These are phyloP conservation scores for Fragaria iinumae DNA, from an alignment of 306 rosid species.

Conservation along the genomic window DNA sequence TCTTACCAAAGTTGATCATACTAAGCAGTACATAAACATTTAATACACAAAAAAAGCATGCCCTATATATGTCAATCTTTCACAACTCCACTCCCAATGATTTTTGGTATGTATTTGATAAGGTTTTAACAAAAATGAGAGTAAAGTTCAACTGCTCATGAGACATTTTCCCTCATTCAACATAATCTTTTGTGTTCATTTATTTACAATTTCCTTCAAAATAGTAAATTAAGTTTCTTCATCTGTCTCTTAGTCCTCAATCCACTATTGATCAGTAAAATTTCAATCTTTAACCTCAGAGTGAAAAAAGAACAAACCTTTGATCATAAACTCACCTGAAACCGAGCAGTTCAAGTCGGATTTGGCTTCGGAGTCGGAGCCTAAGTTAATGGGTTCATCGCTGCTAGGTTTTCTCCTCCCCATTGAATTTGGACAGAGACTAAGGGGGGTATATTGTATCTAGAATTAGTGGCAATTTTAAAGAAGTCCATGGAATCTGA, in stretches of 20 bases:
- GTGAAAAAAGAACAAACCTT: background rate
- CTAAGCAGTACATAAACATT: background rate
- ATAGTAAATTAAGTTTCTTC: background rate
- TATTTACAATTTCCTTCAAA: background rate
- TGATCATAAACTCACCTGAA: background rate
- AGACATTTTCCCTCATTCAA: background rate
- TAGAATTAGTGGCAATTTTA: no score
- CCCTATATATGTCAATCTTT: background rate
- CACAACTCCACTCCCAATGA: background rate
- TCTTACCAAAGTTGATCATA: background rate
- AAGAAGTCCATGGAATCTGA: no score
- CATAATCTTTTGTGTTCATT: background rate
- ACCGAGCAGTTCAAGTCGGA: background rate
- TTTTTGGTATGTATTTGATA: background rate
- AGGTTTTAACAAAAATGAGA: background rate
- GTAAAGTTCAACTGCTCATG: background rate
- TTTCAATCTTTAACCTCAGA: background rate
- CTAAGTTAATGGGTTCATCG: background rate
- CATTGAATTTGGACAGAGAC: background rate
- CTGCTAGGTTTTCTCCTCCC: background rate
- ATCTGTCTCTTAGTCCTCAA: background rate
- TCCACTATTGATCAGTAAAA: background rate
- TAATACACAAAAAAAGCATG: background rate
- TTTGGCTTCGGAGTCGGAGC: slow-evolving; percentile 5
- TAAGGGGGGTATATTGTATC: no score